phyloP scores from a whole-genome alignment of 1,284 basidiomycete species.

The Trichosporon faecale region DNA sequence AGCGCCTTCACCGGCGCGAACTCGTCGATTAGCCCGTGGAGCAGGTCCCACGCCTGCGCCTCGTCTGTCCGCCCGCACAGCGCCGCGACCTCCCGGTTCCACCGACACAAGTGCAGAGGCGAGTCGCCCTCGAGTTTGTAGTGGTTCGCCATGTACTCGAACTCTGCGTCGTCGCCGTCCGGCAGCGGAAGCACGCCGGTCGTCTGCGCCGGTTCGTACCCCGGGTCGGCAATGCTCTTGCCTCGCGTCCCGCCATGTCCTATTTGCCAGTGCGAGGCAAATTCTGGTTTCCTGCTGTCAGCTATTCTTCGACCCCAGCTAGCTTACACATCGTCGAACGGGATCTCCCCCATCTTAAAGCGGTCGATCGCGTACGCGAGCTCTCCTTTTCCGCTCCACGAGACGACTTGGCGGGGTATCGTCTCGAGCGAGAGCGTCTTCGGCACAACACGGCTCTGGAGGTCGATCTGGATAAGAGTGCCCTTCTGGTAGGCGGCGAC shows the following conservation, averaged over 20 bases:
- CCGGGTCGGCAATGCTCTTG: conserved; percentile 45
- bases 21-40: conserved; percentile 60
- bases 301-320: neutral
- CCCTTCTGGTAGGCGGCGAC: conserved; percentile 75
- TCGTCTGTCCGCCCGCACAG: conserved; percentile 62
- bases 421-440: conserved; percentile 60
- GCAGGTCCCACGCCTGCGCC: conserved; percentile 67
- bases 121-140: conserved; percentile 64
- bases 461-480: conserved; percentile 72
- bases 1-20: conserved; percentile 29
- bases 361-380: conserved; percentile 67
- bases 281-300: conserved; percentile 57
- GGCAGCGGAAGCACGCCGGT: conserved; percentile 35
- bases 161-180: conserved; percentile 56
- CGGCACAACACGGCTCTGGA: conserved; percentile 40
- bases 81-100: conserved; percentile 57
- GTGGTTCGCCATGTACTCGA: conserved; percentile 63
- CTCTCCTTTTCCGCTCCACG: conserved; percentile 69
- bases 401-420: conserved; percentile 63
- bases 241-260: conserved; percentile 31
- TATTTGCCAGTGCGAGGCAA: conserved; percentile 49
- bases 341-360: conserved; percentile 63
- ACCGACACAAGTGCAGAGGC: conserved; percentile 55
- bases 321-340: conserved; percentile 78
- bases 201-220: conserved; percentile 46